Evolutionary conservation across 148 eudicot species (phyloP).

Genomic region (Camellia lanceoleosa): DNA sequence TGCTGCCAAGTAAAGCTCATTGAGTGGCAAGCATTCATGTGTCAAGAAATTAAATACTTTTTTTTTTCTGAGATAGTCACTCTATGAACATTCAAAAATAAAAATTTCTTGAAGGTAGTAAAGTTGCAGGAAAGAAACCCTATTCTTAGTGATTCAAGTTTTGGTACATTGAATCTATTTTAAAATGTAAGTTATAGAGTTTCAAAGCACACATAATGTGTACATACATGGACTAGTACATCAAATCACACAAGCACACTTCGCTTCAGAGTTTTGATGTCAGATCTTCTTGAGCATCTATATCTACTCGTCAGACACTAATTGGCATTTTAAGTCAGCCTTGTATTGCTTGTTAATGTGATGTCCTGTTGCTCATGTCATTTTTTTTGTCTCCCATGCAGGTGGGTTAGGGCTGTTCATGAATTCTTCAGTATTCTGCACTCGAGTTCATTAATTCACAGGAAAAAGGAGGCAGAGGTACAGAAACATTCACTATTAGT

Average conservation of each 20-base stretch:
- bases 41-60: neutral
- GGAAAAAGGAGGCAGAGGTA: constrained; percentile 63
- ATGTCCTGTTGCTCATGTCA: neutral
- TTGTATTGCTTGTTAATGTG: neutral
- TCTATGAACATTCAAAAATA: neutral
- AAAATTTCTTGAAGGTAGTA: neutral
- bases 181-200: neutral
- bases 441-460: constrained; percentile 54
- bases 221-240: neutral
- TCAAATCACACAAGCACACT: neutral
- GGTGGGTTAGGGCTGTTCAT: constrained; percentile 95
- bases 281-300: neutral
- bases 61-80: neutral
- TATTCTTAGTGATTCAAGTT: neutral
- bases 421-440: constrained; percentile 59
- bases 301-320: neutral
- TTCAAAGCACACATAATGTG: neutral
- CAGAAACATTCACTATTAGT: neutral
- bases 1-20: neutral
- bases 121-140: neutral
- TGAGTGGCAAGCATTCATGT: neutral
- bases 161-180: neutral
- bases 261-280: neutral
- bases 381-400: constrained; percentile 25
- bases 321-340: neutral